Evolutionary conservation across 768 basidiomycete species (phyloP), one percentile per base, ranked within the genome.

Genomic region (Rhodotorula sphaerocarpa): DNA sequence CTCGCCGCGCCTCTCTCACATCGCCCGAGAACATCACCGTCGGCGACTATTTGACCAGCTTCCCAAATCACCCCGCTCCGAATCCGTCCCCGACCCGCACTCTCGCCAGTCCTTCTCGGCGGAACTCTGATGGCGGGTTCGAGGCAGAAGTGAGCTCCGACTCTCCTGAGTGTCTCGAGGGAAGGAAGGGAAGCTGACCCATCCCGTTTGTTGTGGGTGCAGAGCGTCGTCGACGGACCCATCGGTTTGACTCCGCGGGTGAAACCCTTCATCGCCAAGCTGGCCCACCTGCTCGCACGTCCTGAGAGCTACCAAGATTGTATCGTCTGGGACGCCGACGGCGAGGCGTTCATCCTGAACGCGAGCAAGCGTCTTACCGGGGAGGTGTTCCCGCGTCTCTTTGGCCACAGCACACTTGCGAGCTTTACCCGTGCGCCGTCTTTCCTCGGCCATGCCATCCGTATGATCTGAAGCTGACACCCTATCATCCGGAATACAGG

Each of bases 221-320:
- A 14, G 3, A 5, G 11, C 27, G 15, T 39, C 36, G 36, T 52
- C 25, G 51, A 39, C 3, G 36, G 25, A 1, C 51, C 25, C 2
- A 52, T 50, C 33, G 50, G 50, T 1, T 33, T 50, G 21, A 33
- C 50, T 3, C 50, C 50, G 33, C 31, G 50, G 9, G 42, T 58
- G 48, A 58, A 58, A 42, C 57, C 57, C 18, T 58, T 58, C 57
- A 44, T 58, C 48, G 2, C n/a, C 30, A 58, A 58, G 42, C 50
- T 58, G 23, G 11, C 6, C 18, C 50, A 50, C 31, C 41, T 58
- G 5, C 23, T 58, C n/a, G 9, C 21, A 2, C 21, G 30, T 7
- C 57, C 57, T 5, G 30, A 51, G 6, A 7, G 5, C 16, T 58
- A 51, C 31, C 41, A 31, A 21, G 57, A 58, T 31, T 28, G 27